Percentiles rank a stretch among this genome's conserved stretches.
These are phyloP conservation scores for Dictyostelium intermedium DNA, from an alignment of 78 protist genomes.

Conservation along the genomic window DNA sequence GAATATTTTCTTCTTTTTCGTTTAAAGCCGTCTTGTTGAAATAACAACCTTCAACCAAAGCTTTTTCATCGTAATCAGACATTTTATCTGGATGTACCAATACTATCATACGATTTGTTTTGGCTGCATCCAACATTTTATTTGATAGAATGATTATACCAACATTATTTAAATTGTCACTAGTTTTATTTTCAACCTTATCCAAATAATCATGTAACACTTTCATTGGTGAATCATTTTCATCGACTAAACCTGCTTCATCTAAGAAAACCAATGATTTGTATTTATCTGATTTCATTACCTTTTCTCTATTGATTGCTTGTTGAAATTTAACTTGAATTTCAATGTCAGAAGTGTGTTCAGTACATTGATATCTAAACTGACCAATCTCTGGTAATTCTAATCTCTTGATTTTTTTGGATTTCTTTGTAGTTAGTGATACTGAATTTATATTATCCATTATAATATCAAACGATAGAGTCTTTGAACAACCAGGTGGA, in stretches of 20 bases:
- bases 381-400: neutral
- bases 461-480: neutral
- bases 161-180: neutral
- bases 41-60: slow-evolving; percentile 33
- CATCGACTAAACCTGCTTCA: slow-evolving; percentile 67
- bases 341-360: slow-evolving; percentile 44
- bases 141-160: slow-evolving; percentile 18
- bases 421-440: too few species aligned
- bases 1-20: neutral
- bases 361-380: slow-evolving; percentile 37
- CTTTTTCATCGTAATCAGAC: slow-evolving; percentile 21
- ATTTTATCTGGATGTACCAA: neutral
- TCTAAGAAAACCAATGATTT: slow-evolving; percentile 24
- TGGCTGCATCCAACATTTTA: slow-evolving; percentile 62
- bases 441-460: slow-evolving; percentile 46
- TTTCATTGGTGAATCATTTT: slow-evolving; percentile 58
- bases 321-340: neutral
- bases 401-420: neutral
- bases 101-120: slow-evolving; percentile 9
- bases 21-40: neutral
- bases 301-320: slow-evolving; percentile 14
- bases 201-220: slow-evolving; percentile 56
- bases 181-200: neutral
- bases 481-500: slow-evolving; percentile 35
- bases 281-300: neutral